A percentile compares a stretch with the other conserved stretches of the same genome.
phyloP scores from a whole-genome alignment of 1,284 basidiomycete genomes.

The Microbotryum scabiosae region DNA sequence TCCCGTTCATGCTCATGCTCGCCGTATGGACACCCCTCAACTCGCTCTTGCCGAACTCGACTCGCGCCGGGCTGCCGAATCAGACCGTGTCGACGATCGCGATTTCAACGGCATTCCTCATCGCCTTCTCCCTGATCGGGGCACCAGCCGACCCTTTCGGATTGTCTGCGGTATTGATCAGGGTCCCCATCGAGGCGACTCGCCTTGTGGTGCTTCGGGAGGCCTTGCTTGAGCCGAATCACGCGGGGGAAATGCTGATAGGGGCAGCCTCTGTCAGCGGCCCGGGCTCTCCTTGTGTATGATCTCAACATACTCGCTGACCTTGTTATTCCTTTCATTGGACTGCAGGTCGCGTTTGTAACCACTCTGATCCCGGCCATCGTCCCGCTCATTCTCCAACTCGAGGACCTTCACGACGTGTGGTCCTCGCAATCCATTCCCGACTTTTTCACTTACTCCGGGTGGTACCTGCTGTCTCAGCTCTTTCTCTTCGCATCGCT shows the following conservation, averaged over 20 bases:
- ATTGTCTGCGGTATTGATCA: neutral
- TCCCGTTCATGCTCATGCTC: too few relatives aligned
- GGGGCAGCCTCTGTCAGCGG: neutral
- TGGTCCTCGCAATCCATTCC: neutral
- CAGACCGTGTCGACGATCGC: too few relatives aligned
- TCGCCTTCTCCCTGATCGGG: conserved; percentile 15
- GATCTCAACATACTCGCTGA: neutral
- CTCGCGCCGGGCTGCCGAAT: too few relatives aligned
- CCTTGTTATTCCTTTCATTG: neutral
- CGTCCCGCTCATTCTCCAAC: neutral
- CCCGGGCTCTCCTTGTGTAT: neutral
- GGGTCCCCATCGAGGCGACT: conserved; percentile 4
- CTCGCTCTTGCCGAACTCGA: too few relatives aligned
- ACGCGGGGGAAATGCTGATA: neutral
- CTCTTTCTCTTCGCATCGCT: conserved; percentile 7
- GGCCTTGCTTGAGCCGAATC: neutral
- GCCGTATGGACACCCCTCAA: too few relatives aligned
- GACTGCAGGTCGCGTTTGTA: neutral
- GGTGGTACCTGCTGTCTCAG: neutral
- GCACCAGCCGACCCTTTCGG: neutral
- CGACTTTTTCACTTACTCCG: neutral
- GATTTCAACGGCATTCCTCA: conserved; percentile 6
- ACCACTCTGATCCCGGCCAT: neutral
- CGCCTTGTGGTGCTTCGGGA: conserved; percentile 3
- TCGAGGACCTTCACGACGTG: neutral